A percentile compares a stretch with the other conserved stretches of the same genome.
Evolutionary conservation across 768 basidiomycete species (phyloP).

Genomic region (Panaeolus cyanescens): DNA sequence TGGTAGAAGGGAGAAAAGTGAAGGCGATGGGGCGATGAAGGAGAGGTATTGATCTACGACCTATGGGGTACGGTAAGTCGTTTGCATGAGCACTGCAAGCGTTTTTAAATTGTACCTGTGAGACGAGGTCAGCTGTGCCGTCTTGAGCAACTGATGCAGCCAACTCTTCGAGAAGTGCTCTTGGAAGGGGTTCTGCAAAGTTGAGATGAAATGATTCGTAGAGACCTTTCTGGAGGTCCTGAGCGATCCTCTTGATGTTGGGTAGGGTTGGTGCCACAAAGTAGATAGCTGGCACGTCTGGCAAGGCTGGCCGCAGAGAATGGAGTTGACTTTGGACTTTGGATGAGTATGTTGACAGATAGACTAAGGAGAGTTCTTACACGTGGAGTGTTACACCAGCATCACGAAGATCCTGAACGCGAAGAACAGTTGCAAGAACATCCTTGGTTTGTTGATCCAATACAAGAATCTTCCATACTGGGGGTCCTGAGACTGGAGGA

Average conservation of each 20-base stretch:
- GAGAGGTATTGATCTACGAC: slow-evolving; percentile 97
- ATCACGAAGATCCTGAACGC: slow-evolving; percentile 95
- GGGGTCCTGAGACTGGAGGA: slow-evolving; percentile 60
- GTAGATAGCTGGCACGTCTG: slow-evolving; percentile 97
- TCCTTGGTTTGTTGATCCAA: slow-evolving; percentile 96
- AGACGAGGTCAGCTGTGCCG: slow-evolving; percentile 78
- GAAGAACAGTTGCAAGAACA: slow-evolving; percentile 90
- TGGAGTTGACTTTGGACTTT: slow-evolving; percentile 75
- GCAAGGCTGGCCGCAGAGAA: slow-evolving; percentile 81
- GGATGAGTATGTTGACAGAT: slow-evolving; percentile 2
- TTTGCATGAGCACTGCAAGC: not conserved
- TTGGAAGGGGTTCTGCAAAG: slow-evolving; percentile 90
- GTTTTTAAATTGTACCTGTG: slow-evolving; percentile 59
- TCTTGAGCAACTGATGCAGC: slow-evolving; percentile 86
- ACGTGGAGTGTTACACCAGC: slow-evolving; percentile 98
- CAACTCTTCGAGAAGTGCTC: slow-evolving; percentile 90
- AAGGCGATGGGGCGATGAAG: slow-evolving; percentile 91
- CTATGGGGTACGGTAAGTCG: slow-evolving; percentile 36
- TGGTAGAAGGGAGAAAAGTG: slow-evolving; percentile 88
- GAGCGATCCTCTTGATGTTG: slow-evolving; percentile 89
- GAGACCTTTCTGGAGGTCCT: slow-evolving; percentile 86
- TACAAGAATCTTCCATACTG: slow-evolving; percentile 96
- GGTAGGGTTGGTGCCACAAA: slow-evolving; percentile 88
- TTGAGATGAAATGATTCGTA: slow-evolving; percentile 95
- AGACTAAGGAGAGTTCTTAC: slow-evolving; percentile 49